Evolutionary conservation across 192 early-diverging fungal genomes (phyloP), one percentile per base, ranked within the genome.

Genomic region (Dissophora ornata): DNA sequence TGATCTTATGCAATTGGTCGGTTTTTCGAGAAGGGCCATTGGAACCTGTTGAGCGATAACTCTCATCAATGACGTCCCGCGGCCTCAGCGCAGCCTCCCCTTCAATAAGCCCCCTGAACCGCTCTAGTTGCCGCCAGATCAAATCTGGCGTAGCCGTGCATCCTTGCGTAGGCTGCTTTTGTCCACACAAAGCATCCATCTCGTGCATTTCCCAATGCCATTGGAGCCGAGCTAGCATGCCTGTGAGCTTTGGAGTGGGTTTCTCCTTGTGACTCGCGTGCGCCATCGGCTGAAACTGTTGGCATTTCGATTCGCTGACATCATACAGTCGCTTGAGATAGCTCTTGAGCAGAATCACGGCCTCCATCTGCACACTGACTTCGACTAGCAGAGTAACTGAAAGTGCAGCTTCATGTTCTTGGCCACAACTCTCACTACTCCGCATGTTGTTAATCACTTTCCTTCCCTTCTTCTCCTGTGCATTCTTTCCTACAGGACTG

Each of bases 251-350:
- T 24, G 45, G 34, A 9, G 28, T 19, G 6, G 73, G 73, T 16
- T 67, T 67, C 40, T 77, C 73, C 36, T 62, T 67, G 40, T 77
- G 65, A 25, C 29, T 67, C 2, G 41, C 63, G 22, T 54, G 41
- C 7, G 64, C 49, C 1, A 34, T 45, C 5, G 63, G 58, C 47
- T 67, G 73, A 59, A 77, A 77, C 29, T 77, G 73, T 22, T 77
- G 73, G 53, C 58, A 59, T 29, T 62, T 77, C 1, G 38, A 19
- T 33, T 77, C 73, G 25, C 64, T 77, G 2, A 77, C 32, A 32
- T 67, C 65, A 32, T 77, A 77, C 2, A 67, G 36, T 12, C 63
- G 64, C 59, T 67, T 67, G 26, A 77, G 26, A 28, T 67, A 51
- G 4, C 28, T 61, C 47, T 77, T 77, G 45, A 77, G 65, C 3